Conservation (phyloP, 306 rosid species). For the Biancaea sappan region DNA sequence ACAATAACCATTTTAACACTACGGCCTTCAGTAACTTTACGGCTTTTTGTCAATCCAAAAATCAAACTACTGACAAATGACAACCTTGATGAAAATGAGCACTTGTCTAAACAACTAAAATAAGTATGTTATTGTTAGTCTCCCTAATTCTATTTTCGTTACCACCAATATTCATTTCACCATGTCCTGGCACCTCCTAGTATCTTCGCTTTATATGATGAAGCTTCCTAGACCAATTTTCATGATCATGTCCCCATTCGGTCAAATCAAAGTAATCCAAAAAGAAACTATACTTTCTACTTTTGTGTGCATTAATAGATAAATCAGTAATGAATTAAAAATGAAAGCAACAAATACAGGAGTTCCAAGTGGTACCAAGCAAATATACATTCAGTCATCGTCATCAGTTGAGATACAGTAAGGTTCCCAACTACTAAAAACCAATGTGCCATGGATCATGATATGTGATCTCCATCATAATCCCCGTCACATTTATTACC, state of each 20-base stretch:
- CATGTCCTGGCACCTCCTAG: background rate
- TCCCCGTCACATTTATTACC: background rate
- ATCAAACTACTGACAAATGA: background rate
- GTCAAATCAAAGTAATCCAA: background rate
- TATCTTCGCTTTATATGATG: background rate
- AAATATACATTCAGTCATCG: background rate
- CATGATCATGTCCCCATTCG: background rate
- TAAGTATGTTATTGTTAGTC: constrained; percentile 2
- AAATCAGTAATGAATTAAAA: background rate
- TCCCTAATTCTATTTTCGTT: background rate
- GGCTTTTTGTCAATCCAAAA: background rate
- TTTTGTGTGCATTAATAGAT: background rate
- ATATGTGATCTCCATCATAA: background rate
- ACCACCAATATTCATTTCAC: background rate
- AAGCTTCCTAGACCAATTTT: background rate
- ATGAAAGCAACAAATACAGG: no score
- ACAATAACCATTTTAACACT: background rate
- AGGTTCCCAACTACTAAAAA: background rate
- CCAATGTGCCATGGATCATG: background rate
- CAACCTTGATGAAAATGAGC: background rate
- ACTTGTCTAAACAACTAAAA: background rate
- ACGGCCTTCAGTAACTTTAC: background rate
- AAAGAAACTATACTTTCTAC: constrained; percentile 1
- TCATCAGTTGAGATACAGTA: background rate
- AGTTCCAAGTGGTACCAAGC: background rate